Conservation (phyloP, 2,329 filamentous ascomycete genomes). For the Neopestalotiopsis rosae region DNA sequence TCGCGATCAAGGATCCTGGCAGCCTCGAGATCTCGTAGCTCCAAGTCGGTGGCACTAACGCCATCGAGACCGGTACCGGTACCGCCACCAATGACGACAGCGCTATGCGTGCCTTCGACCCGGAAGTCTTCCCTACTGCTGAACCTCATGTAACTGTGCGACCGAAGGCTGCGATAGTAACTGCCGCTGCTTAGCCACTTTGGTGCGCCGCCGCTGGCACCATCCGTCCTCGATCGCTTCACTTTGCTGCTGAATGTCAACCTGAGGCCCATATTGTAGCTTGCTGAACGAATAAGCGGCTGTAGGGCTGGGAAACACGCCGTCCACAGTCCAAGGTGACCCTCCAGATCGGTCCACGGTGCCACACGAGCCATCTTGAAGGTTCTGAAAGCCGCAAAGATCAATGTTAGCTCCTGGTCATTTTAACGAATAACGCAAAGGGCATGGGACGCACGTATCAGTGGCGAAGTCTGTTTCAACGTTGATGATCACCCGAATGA, state of each 20-base stretch:
- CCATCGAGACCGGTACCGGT: not conserved
- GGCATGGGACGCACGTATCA: conserved; percentile 27
- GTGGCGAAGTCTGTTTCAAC: conserved; percentile 34
- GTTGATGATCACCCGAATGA: conserved; percentile 44
- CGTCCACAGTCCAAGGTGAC: conserved; percentile 16
- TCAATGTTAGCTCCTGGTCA: not conserved
- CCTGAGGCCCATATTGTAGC: conserved; percentile 16
- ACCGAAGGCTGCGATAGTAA: not conserved
- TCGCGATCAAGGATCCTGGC: not conserved
- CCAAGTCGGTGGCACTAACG: conserved; percentile 7
- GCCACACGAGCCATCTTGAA: conserved; percentile 18
- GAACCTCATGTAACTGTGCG: conserved; percentile 15
- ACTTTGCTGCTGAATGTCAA: conserved; percentile 11
- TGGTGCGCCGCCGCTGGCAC: not conserved
- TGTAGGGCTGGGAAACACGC: conserved; percentile 14
- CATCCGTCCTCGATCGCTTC: conserved; percentile 11
- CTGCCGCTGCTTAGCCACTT: conserved; percentile 9
- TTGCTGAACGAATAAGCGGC: conserved; percentile 9
- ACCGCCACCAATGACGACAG: not conserved
- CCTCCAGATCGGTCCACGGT: conserved; percentile 14
- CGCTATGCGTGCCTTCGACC: not conserved
- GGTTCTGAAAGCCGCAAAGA: not conserved
- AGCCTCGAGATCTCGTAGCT: conserved; percentile 11
- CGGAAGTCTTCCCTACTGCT: conserved; percentile 1
- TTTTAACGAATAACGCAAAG: not conserved